Conservation (phyloP, 331 rosid genomes). For the Rhamnella rubrinervis region DNA sequence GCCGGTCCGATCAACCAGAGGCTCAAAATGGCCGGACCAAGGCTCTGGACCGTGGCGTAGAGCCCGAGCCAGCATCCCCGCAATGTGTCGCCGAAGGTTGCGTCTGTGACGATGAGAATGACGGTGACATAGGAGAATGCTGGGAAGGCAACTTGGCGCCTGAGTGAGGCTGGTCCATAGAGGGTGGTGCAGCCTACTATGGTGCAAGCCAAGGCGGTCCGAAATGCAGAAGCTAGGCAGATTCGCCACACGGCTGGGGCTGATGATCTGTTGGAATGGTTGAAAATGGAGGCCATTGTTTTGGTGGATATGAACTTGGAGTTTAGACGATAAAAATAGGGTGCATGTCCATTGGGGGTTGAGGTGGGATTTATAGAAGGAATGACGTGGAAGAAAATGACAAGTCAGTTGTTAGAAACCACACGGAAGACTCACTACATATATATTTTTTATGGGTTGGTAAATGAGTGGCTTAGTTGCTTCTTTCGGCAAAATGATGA, state of each 20-base stretch:
- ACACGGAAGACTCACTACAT: not conserved
- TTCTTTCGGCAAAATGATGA: too few relatives aligned
- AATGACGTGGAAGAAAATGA: not conserved
- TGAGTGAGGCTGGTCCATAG: conserved; percentile 53
- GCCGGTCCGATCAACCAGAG: conserved; percentile 58
- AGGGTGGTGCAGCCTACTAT: conserved; percentile 54
- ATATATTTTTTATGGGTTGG: too few relatives aligned
- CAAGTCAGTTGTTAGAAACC: not conserved
- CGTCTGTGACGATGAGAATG: conserved; percentile 51
- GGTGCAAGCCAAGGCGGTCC: conserved; percentile 56
- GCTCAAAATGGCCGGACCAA: conserved; percentile 55
- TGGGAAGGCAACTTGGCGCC: conserved; percentile 45
- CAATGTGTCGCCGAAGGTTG: conserved; percentile 62
- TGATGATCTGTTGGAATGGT: not conserved
- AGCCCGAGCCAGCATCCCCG: conserved; percentile 54
- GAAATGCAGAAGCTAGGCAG: conserved; percentile 57
- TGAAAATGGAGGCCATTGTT: conserved; percentile 11
- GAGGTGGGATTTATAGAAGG: not conserved
- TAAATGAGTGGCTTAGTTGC: too few relatives aligned
- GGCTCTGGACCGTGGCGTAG: conserved; percentile 52
- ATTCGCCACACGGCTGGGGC: conserved; percentile 41
- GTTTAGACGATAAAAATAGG: too few relatives aligned
- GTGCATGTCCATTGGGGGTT: not conserved
- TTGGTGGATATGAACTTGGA: not conserved
- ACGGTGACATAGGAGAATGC: conserved; percentile 78